Percentiles rank a stretch among this genome's conserved stretches.
Conservation (phyloP, 2,329 filamentous ascomycete species). For the Cytospora leucostoma region DNA sequence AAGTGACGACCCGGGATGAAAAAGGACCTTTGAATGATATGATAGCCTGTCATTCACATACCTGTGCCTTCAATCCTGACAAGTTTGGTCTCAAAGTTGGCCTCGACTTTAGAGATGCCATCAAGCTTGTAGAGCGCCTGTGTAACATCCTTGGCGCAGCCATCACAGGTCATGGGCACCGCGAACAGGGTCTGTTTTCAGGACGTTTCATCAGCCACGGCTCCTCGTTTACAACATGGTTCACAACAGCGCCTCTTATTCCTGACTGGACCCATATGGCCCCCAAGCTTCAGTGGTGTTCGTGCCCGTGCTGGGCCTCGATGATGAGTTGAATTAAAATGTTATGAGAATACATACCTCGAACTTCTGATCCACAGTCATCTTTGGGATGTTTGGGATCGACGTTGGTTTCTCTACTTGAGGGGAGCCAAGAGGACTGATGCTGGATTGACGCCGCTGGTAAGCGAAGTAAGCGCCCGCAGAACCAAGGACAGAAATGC, state of each 20-base stretch:
- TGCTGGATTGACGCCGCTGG: conserved; percentile 2
- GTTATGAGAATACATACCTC: conserved; percentile 40
- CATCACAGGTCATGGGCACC: conserved; percentile 88
- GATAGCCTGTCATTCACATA: conserved; percentile 38
- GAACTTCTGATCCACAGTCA: conserved; percentile 49
- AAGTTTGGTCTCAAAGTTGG: conserved; percentile 78
- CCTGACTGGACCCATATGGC: conserved; percentile 1
- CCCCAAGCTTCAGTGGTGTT: not conserved
- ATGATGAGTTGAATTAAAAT: not conserved
- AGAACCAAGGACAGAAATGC: conserved; percentile 31
- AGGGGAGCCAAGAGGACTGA: not conserved
- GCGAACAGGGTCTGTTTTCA: conserved; percentile 80
- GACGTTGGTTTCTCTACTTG: conserved; percentile 23
- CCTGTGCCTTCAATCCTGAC: conserved; percentile 83
- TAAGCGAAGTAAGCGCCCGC: conserved; percentile 31
- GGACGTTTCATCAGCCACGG: conserved; percentile 25
- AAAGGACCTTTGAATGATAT: not conserved
- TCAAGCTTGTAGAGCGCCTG: conserved; percentile 73
- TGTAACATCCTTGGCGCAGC: conserved; percentile 85
- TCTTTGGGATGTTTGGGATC: conserved; percentile 38
- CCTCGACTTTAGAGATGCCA: conserved; percentile 81
- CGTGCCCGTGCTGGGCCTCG: not conserved
- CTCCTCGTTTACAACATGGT: conserved; percentile 6
- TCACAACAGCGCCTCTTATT: not conserved
- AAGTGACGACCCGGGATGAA: conserved; percentile 3